Evolutionary conservation across 768 basidiomycete genomes (phyloP).

Genomic region (Lactarius deliciosus): DNA sequence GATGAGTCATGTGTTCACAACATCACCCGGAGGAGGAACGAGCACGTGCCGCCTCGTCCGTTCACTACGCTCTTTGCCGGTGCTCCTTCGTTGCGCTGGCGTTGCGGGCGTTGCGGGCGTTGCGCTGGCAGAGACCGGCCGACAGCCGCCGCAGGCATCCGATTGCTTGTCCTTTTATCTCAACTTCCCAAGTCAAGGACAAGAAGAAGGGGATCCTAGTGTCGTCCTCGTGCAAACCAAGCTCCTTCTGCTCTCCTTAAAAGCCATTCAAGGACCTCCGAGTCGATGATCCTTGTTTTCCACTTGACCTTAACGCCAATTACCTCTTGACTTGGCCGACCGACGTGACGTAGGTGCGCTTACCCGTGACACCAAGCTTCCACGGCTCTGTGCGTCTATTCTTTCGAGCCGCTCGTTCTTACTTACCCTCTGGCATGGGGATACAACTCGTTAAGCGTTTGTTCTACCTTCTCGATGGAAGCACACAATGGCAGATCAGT

Average conservation of each 20-base stretch:
- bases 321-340: not conserved
- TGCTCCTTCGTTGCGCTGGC: no score
- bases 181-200: not conserved
- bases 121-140: no score
- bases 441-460: not conserved
- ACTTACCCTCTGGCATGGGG: not conserved
- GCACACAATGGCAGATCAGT: not conserved
- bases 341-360: not conserved
- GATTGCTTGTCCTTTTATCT: not conserved
- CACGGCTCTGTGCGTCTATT: not conserved
- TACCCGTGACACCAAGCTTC: not conserved
- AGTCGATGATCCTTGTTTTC: not conserved
- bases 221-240: not conserved
- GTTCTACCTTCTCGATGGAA: not conserved
- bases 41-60: no score
- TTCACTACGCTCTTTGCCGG: no score
- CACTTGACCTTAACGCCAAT: not conserved
- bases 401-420: not conserved
- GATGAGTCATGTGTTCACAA: no score
- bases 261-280: not conserved
- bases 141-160: no score
- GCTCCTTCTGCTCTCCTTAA: not conserved
- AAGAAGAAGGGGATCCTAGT: not conserved
- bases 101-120: no score
- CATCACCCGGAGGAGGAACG: no score